Conservation (phyloP, 1,284 basidiomycete genomes). For the Irpex sp. region DNA sequence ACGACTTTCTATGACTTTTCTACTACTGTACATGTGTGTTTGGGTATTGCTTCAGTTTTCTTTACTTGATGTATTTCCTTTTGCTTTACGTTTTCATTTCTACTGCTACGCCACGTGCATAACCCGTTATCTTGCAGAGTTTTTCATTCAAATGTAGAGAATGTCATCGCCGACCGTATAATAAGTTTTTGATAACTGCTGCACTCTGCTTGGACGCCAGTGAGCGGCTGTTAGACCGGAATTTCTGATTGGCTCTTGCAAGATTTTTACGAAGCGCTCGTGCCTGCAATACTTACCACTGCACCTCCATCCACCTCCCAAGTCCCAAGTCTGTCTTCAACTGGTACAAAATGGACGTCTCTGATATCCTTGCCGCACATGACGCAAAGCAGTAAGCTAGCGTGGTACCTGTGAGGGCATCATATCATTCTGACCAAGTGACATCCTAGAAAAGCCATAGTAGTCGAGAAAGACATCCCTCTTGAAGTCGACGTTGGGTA, state of each 20-base stretch:
- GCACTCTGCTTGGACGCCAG: no score
- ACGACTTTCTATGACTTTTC: no score
- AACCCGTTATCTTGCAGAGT: no score
- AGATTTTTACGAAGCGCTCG: neutral
- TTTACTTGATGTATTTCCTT: no score
- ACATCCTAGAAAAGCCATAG: conserved; percentile 51
- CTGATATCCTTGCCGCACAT: conserved; percentile 65
- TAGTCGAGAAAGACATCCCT: conserved; percentile 76
- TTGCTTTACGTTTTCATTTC: no score
- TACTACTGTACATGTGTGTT: no score
- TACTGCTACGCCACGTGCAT: no score
- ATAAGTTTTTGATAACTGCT: no score
- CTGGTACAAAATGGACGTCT: conserved; percentile 63
- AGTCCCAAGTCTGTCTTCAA: neutral
- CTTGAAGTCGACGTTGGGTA: conserved; percentile 81
- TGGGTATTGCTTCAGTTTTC: no score
- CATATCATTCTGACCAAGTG: no score
- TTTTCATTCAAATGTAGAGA: neutral
- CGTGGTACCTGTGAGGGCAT: neutral
- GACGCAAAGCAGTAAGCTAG: conserved; percentile 53
- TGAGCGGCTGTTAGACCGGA: no score
- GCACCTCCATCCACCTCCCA: neutral
- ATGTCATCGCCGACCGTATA: neutral
- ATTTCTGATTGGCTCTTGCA: neutral
- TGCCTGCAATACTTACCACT: neutral